Conservation (phyloP, 495 filamentous ascomycete species). For the Xylaria sp. region DNA sequence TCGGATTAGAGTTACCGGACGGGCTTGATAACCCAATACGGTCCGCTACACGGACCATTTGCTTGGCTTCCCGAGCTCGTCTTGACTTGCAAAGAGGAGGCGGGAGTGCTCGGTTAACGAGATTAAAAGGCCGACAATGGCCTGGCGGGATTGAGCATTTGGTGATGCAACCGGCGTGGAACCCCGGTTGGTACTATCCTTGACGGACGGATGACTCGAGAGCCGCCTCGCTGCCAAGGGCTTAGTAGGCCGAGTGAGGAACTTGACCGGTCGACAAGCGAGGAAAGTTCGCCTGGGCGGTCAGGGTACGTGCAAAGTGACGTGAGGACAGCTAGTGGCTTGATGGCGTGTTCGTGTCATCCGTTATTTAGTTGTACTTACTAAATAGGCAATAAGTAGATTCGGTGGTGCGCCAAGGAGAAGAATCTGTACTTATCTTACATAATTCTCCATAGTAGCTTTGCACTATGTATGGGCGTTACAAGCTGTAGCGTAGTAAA, state of each 20-base stretch:
- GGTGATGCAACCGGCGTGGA: no score
- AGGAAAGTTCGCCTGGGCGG: neutral
- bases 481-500: neutral
- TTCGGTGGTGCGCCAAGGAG: neutral
- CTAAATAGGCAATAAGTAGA: neutral
- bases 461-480: neutral
- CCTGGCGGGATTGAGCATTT: neutral
- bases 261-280: no score
- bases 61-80: conserved; percentile 2
- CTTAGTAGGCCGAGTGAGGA: no score
- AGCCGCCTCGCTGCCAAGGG: conserved; percentile 15
- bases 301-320: neutral
- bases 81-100: neutral
- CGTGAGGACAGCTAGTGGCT: neutral
- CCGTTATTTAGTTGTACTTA: neutral
- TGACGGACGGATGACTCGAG: conserved; percentile 3
- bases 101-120: neutral
- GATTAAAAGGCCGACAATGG: neutral
- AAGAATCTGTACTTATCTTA: neutral
- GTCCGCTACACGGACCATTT: neutral
- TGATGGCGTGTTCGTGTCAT: neutral
- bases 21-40: neutral
- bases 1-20: neutral
- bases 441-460: neutral
- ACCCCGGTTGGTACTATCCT: neutral